A percentile compares a stretch with the other conserved stretches of the same genome.
Evolutionary conservation across 495 filamentous ascomycete genomes (phyloP).

Genomic region (Schizothecium vesticola): DNA sequence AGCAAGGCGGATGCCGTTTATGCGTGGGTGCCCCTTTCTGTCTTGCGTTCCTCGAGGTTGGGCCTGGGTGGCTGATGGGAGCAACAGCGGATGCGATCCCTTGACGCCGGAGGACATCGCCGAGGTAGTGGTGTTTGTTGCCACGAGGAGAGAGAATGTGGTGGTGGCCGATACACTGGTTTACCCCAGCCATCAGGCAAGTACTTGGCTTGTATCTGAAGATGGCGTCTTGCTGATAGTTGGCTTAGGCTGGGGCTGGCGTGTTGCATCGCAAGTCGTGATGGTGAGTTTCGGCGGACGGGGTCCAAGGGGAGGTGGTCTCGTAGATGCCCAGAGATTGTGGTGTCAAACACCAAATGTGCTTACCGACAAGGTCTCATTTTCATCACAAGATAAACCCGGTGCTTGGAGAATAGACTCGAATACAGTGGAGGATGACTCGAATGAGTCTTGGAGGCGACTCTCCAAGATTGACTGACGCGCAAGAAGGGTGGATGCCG

Average conservation of each 20-base stretch:
- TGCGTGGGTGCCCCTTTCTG: conserved; percentile 52
- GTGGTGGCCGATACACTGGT: conserved; percentile 89
- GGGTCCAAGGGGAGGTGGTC: not conserved
- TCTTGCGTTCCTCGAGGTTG: not conserved
- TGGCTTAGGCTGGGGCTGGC: conserved; percentile 29
- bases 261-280: conserved; percentile 31
- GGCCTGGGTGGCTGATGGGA: not conserved
- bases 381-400: not conserved
- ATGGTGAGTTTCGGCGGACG: not conserved
- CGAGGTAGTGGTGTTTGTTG: conserved; percentile 88
- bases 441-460: not conserved
- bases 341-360: not conserved
- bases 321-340: not conserved
- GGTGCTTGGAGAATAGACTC: not conserved
- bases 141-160: conserved; percentile 85
- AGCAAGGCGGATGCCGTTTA: conserved; percentile 94
- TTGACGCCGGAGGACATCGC: conserved; percentile 93
- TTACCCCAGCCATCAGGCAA: conserved; percentile 83
- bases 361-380: not conserved
- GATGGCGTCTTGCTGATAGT: not conserved
- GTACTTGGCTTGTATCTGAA: not conserved
- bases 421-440: not conserved
- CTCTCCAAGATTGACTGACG: not conserved
- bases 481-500: not conserved
- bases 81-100: conserved; percentile 72